Conservation (phyloP, 495 filamentous ascomycete species). For the Penicillium bovifimosum region DNA sequence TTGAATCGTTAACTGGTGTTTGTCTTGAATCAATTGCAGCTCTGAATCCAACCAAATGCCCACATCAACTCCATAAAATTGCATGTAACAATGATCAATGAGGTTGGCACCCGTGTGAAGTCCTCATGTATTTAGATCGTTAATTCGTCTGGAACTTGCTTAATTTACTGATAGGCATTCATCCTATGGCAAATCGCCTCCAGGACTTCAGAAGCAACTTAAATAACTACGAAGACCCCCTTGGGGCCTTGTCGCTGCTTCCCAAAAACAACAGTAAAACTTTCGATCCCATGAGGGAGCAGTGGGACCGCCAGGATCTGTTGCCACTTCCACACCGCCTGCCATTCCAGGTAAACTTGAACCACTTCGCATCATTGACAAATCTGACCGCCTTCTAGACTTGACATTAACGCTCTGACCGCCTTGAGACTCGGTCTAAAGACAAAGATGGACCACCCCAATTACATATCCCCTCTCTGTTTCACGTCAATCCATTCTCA, state of each 20-base stretch:
- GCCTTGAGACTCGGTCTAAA: conserved; percentile 17
- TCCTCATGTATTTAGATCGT: not conserved
- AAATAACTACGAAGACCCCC: not conserved
- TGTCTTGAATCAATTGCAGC: conserved; percentile 16
- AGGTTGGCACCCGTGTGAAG: not conserved
- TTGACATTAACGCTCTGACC: not conserved
- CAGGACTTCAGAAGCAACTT: not conserved
- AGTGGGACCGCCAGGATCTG: no score
- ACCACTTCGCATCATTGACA: conserved; percentile 1
- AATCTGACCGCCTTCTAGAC: conserved; percentile 10
- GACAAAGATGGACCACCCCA: conserved; percentile 1
- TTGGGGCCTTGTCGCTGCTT: not conserved
- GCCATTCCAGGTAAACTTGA: not conserved
- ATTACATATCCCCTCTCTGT: not conserved
- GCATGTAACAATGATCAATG: not conserved
- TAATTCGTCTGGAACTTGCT: not conserved
- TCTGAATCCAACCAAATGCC: conserved; percentile 10
- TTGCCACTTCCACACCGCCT: no score
- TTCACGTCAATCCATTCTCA: not conserved
- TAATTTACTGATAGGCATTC: not conserved
- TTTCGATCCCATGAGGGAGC: no score
- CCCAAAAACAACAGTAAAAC: not conserved
- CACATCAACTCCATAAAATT: not conserved
- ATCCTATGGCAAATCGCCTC: not conserved
- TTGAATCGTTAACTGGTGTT: conserved; percentile 23